Evolutionary conservation across 768 basidiomycete species (phyloP), one percentile per base, ranked within the genome.

Genomic region (Steccherinum ochraceum): DNA sequence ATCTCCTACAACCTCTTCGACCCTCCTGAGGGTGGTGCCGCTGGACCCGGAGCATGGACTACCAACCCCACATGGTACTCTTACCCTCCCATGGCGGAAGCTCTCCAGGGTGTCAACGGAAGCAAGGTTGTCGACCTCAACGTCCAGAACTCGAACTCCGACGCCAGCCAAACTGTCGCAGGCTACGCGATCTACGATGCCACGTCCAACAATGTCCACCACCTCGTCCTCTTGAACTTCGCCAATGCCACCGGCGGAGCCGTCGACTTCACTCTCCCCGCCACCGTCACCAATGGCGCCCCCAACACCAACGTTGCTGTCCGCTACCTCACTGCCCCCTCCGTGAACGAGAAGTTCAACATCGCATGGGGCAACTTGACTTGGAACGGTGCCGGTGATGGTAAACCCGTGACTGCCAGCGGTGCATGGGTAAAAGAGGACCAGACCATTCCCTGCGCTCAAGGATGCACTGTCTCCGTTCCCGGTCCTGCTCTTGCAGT

Each of bases 351-450:
- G 64, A 72, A 73, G 54, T 72, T 67, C 50, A 69, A 78, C 41
- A 81, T 85, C 60, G 72, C 74, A 5, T 86, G 82, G 82, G 81
- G 79, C 18, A 79, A 77, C 12, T 70, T 80, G 59, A 76, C 77
- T 0, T 72, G 71, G 55, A 61, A 65, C 2, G 70, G 70, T 16
- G 68, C 70, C 1, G 70, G 67, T 1, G 70, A 76, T 58, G 75
- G 75, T 25, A 64, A 55, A 27, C 58, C 71, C 19, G 60, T 70
- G 49, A 50, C 65, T 18, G 51, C 51, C 53, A 68, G 65, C 1
- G 60, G 65, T 12, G 58, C 66, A 4, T 60, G 65, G 24, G 41
- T 23, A 19, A 7, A 35, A 35, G 60, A 66, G 11, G 74, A 73
- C 56, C 46, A 63, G 46, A 55, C 69, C 13, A 47, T 72, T 13